phyloP scores from a whole-genome alignment of 1,139 yeast species.

The Pichia sp. region DNA sequence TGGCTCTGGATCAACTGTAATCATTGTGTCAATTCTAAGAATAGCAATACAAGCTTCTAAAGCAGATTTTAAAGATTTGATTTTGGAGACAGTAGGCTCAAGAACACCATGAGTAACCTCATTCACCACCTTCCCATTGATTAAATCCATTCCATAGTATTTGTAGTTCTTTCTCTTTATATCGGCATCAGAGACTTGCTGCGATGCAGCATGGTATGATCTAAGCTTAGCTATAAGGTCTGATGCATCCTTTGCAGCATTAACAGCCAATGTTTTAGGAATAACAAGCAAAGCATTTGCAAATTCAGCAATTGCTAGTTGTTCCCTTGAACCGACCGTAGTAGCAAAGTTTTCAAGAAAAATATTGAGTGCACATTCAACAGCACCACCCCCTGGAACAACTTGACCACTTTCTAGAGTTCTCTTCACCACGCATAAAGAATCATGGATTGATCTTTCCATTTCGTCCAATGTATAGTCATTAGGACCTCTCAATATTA shows the following conservation, averaged over 20 bases:
- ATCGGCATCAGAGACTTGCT: slow-evolving; percentile 75
- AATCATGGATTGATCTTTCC: slow-evolving; percentile 89
- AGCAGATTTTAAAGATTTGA: slow-evolving; percentile 89
- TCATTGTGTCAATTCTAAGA: slow-evolving; percentile 96
- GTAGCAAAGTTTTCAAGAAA: slow-evolving; percentile 96
- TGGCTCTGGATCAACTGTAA: slow-evolving; percentile 93
- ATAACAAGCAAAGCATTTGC: slow-evolving; percentile 83
- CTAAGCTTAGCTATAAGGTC: slow-evolving; percentile 92
- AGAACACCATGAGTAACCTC: slow-evolving; percentile 79
- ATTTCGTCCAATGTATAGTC: slow-evolving; percentile 95
- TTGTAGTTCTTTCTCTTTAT: slow-evolving; percentile 76
- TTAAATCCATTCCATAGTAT: slow-evolving; percentile 86
- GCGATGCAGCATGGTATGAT: slow-evolving; percentile 95
- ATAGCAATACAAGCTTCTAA: slow-evolving; percentile 98
- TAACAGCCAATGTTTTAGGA: slow-evolving; percentile 94
- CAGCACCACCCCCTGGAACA: slow-evolving; percentile 99
- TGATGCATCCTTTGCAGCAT: slow-evolving; percentile 95
- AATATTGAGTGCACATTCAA: slow-evolving; percentile 90
- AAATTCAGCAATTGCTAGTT: slow-evolving; percentile 95
- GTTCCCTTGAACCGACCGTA: slow-evolving; percentile 96
- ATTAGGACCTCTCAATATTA: slow-evolving; percentile 91
- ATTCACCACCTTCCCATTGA: slow-evolving; percentile 87
- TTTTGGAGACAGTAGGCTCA: slow-evolving; percentile 91
- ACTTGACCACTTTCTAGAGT: slow-evolving; percentile 91
- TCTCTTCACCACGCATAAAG: slow-evolving; percentile 90